phyloP scores from a whole-genome alignment of 257 asterid species.

The Gardenia jasminoides region DNA sequence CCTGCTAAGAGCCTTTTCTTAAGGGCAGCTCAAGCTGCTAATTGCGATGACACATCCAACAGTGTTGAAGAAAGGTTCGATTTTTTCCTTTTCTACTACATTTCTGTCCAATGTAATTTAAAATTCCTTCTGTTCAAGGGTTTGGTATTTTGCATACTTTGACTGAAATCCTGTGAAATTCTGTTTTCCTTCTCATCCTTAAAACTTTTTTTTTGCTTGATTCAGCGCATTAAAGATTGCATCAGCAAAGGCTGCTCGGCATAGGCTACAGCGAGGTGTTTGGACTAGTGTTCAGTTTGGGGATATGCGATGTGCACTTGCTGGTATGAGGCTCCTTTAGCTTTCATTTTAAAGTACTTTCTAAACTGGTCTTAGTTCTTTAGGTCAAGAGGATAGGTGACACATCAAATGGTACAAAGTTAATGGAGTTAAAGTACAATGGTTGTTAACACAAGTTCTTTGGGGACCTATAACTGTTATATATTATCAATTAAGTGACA shows the following conservation, averaged over 20 bases:
- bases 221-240: slow-evolving; percentile 68
- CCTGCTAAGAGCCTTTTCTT: slow-evolving; percentile 58
- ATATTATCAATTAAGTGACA: no score
- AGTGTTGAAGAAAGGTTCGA: slow-evolving; percentile 48
- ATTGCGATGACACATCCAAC: slow-evolving; percentile 43
- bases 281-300: slow-evolving; percentile 87
- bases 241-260: slow-evolving; percentile 85
- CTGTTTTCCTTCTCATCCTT: not conserved
- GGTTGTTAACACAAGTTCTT: no score
- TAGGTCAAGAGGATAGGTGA: not conserved
- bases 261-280: slow-evolving; percentile 81
- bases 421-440: no score
- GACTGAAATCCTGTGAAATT: not conserved
- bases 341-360: not conserved
- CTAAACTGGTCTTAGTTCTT: not conserved
- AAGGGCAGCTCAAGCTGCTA: slow-evolving; percentile 85
- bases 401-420: not conserved
- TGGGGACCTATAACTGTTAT: no score
- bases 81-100: not conserved
- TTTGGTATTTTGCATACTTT: not conserved
- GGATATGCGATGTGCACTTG: slow-evolving; percentile 82
- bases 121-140: not conserved
- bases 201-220: not conserved
- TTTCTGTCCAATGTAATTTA: not conserved
- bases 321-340: slow-evolving; percentile 43